Evolutionary conservation across 2,329 filamentous ascomycete genomes (phyloP).

Genomic region (Colletotrichum sp.): DNA sequence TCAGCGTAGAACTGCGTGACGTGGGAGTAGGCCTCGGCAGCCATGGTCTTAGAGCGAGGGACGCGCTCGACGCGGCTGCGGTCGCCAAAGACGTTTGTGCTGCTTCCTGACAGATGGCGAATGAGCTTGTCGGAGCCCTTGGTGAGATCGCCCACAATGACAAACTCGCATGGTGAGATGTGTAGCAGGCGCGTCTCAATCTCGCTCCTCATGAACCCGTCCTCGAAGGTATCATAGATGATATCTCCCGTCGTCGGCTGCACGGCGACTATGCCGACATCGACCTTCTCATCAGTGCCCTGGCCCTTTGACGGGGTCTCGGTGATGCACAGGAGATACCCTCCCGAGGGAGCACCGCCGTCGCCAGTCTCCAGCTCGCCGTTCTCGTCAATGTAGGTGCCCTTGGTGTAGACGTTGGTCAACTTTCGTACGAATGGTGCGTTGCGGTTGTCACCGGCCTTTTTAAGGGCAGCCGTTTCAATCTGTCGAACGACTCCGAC

Average conservation of each 20-base stretch:
- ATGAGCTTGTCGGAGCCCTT: constrained; percentile 92
- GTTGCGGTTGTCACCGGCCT: constrained; percentile 92
- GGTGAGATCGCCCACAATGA: constrained; percentile 89
- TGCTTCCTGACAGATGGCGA: constrained; percentile 86
- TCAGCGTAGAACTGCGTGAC: constrained; percentile 92
- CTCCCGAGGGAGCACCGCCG: constrained; percentile 63
- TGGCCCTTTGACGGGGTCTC: constrained; percentile 78
- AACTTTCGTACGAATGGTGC: constrained; percentile 90
- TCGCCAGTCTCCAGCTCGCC: constrained; percentile 72
- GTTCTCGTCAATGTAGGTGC: constrained; percentile 93
- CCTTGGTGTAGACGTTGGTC: constrained; percentile 97
- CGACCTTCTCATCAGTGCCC: constrained; percentile 91
- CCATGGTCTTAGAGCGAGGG: constrained; percentile 77
- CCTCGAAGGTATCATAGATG: constrained; percentile 93
- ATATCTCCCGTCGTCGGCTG: constrained; percentile 96
- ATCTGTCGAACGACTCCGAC: constrained; percentile 94
- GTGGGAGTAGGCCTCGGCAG: constrained; percentile 83
- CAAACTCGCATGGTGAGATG: constrained; percentile 92
- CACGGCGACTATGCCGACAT: constrained; percentile 90
- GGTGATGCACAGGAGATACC: constrained; percentile 93
- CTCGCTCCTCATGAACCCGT: constrained; percentile 96
- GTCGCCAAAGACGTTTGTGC: constrained; percentile 91
- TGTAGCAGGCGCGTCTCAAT: constrained; percentile 95
- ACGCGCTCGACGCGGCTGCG: constrained; percentile 84
- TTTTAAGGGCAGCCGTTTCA: constrained; percentile 94